These are phyloP conservation scores for Ricinus communis DNA, from an alignment of 345 rosid genomes.

Conservation along the genomic window DNA sequence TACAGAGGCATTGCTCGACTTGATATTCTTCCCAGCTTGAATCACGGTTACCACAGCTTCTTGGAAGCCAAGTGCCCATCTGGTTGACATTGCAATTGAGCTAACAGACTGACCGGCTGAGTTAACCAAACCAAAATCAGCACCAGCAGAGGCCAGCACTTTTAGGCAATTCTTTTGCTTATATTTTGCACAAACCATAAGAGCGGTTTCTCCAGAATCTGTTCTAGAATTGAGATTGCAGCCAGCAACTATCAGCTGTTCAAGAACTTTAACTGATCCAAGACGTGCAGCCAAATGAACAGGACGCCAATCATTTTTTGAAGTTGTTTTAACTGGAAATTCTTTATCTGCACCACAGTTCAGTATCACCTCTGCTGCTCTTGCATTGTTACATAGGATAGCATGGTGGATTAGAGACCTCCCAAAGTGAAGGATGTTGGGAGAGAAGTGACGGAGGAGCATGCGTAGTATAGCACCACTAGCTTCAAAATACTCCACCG, in stretches of 20 bases:
- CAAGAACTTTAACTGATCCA: constrained; percentile 51
- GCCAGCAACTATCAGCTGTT: constrained; percentile 52
- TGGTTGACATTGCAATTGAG: constrained; percentile 50
- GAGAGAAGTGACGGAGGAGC: constrained; percentile 55
- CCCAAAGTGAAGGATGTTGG: constrained; percentile 54
- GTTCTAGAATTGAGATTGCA: constrained; percentile 69
- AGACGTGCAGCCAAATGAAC: constrained; percentile 75
- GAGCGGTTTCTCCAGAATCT: constrained; percentile 70
- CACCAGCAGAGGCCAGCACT: constrained; percentile 66
- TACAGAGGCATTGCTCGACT: constrained; percentile 52
- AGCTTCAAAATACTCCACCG: constrained; percentile 84
- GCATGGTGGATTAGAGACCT: constrained; percentile 94
- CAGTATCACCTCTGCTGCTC: constrained; percentile 63
- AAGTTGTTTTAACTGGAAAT: constrained; percentile 42
- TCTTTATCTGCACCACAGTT: constrained; percentile 58
- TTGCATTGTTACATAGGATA: constrained; percentile 68
- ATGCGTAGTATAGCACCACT: constrained; percentile 66
- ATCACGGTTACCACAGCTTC: constrained; percentile 53
- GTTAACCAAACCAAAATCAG: constrained; percentile 77
- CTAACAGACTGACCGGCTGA: constrained; percentile 48
- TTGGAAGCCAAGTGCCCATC: constrained; percentile 71
- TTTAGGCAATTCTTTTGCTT: constrained; percentile 60
- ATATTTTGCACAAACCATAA: constrained; percentile 62
- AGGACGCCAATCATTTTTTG: constrained; percentile 53
- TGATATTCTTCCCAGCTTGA: constrained; percentile 51